These are phyloP conservation scores for Syncephalastrum racemosum DNA, from an alignment of 371 early-diverging fungal species.

Conservation along the genomic window DNA sequence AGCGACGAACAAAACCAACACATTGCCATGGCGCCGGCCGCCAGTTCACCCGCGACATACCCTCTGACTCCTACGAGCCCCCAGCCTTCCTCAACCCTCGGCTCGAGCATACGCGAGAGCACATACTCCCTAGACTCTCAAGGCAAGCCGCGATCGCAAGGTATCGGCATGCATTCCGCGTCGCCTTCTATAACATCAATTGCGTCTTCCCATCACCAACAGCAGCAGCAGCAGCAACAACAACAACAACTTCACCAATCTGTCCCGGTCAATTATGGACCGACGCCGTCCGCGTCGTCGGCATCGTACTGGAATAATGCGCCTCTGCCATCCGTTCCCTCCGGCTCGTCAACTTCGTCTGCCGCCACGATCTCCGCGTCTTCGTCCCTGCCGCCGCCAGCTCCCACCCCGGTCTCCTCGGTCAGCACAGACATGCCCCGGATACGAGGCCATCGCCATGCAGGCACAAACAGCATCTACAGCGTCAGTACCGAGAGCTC, in stretches of 20 bases:
- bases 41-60: constrained; percentile 11
- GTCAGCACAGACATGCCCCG: too few species aligned
- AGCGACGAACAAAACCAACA: too few species aligned
- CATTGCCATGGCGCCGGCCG: constrained; percentile 1
- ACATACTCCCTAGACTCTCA: too few species aligned
- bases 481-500: constrained; percentile 19
- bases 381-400: constrained; percentile 9
- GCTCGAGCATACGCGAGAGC: not conserved
- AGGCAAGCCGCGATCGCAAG: constrained; percentile 1
- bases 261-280: not conserved
- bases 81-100: constrained; percentile 22
- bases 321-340: constrained; percentile 9
- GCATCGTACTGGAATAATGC: constrained; percentile 9
- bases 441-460: constrained; percentile 3
- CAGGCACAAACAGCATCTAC: constrained; percentile 21
- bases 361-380: constrained; percentile 11
- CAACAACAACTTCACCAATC: constrained; percentile 1
- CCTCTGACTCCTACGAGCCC: constrained; percentile 31
- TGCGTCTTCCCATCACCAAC: constrained; percentile 12
- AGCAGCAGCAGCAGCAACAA: constrained; percentile 4
- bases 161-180: constrained; percentile 12
- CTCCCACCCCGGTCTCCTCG: constrained; percentile 3
- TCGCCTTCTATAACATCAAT: constrained; percentile 19
- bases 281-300: not conserved
- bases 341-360: constrained; percentile 10